These are phyloP conservation scores for Suhomyces panamericanus DNA, from an alignment of 1,139 yeast species.

Conservation along the genomic window DNA sequence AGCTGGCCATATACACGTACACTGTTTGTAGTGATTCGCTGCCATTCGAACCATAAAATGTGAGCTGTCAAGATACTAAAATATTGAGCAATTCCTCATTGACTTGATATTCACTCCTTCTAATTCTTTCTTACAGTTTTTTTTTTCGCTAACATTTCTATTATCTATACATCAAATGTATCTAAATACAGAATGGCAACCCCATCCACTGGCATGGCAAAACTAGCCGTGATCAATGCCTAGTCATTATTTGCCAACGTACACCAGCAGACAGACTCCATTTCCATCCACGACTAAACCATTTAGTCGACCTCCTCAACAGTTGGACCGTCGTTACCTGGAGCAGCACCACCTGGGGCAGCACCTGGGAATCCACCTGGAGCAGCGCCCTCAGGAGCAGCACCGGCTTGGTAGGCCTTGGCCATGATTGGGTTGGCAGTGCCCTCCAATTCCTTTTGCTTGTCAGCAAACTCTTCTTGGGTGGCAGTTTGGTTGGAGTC, in stretches of 20 bases:
- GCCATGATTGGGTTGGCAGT: constrained; percentile 93
- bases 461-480: constrained; percentile 82
- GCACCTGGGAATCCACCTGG: constrained; percentile 71
- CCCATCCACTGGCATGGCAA: constrained; percentile 4
- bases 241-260: constrained; percentile 6
- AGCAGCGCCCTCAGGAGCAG: constrained; percentile 54
- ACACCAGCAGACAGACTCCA: too few relatives aligned
- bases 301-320: constrained; percentile 90
- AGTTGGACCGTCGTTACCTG: constrained; percentile 78
- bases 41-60: too few relatives aligned
- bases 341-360: constrained; percentile 65
- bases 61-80: too few relatives aligned
- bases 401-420: constrained; percentile 82
- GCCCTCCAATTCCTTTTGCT: constrained; percentile 92
- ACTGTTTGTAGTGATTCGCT: too few relatives aligned
- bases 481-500: constrained; percentile 86
- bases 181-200: constrained; percentile 11
- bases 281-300: constrained; percentile 2
- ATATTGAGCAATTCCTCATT: too few relatives aligned
- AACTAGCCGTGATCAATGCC: constrained; percentile 9
- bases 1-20: too few relatives aligned
- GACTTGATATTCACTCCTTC: too few relatives aligned
- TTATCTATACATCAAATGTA: constrained; percentile 12
- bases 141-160: constrained; percentile 5
- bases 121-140: neutral